phyloP scores from a whole-genome alignment of 139 green algal genomes.

The Chlamydomonas sphaeroides region DNA sequence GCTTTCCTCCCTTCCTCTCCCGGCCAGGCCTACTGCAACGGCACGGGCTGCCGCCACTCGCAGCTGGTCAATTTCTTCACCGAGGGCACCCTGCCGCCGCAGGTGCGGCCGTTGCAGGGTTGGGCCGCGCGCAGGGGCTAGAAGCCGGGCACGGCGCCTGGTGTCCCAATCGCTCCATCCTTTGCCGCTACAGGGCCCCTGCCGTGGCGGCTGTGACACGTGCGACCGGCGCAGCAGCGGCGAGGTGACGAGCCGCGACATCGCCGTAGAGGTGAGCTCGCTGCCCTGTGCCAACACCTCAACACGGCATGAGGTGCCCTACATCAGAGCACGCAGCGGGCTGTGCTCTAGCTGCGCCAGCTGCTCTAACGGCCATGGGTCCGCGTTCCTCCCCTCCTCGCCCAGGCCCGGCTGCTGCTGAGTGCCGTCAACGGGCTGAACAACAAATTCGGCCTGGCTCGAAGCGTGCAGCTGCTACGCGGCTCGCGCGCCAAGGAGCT shows the following conservation, averaged over 20 bases:
- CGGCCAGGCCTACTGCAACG: conserved; percentile 34
- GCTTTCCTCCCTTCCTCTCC: too few species aligned
- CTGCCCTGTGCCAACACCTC: too few species aligned
- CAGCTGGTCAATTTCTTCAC: conserved; percentile 60
- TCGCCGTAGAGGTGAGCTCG: background rate
- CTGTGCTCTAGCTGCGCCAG: too few species aligned
- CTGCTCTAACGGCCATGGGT: too few species aligned
- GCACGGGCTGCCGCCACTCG: conserved; percentile 53
- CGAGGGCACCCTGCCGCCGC: conserved; percentile 13
- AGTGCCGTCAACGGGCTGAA: conserved; percentile 35
- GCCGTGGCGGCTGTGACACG: conserved; percentile 51
- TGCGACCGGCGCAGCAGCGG: conserved; percentile 40
- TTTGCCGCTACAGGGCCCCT: conserved; percentile 44
- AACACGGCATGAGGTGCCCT: too few species aligned
- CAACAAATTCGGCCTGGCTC: conserved; percentile 28
- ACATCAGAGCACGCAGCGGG: too few species aligned
- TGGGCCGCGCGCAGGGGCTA: too few species aligned
- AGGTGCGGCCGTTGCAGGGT: too few species aligned
- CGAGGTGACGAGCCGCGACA: background rate
- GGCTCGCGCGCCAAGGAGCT: conserved; percentile 50
- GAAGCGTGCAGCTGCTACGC: conserved; percentile 38
- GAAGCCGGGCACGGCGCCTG: too few species aligned
- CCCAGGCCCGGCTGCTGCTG: conserved; percentile 44
- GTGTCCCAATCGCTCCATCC: too few species aligned
- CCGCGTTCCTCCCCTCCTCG: background rate